These are phyloP conservation scores for Thozetella sp. DNA, from an alignment of 495 filamentous ascomycete species.

Conservation along the genomic window DNA sequence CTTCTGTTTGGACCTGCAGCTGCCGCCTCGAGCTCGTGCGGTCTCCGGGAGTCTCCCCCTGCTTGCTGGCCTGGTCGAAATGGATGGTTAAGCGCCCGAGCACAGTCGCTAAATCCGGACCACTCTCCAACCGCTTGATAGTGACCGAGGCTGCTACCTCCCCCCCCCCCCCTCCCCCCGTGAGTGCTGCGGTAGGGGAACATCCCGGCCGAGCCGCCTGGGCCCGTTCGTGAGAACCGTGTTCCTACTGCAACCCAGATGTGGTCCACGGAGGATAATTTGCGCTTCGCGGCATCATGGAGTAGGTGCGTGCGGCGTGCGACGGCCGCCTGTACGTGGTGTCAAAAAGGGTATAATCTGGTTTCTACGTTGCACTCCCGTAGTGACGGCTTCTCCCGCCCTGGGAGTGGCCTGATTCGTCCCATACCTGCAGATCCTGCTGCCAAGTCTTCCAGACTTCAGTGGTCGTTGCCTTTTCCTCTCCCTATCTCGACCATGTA, in stretches of 20 bases:
- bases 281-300: neutral
- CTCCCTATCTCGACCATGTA: too few relatives aligned
- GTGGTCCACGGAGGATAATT: neutral
- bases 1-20: too few relatives aligned
- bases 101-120: neutral
- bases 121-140: too few relatives aligned
- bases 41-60: too few relatives aligned
- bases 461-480: too few relatives aligned
- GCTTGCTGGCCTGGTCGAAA: too few relatives aligned
- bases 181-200: neutral
- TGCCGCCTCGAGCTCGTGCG: too few relatives aligned
- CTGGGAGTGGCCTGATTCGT: neutral
- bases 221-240: neutral
- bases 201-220: neutral
- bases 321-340: neutral
- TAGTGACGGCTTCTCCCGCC: neutral
- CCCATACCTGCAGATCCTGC: constrained; percentile 1
- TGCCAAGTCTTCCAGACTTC: neutral
- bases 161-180: too few relatives aligned
- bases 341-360: neutral
- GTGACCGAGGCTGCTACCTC: too few relatives aligned
- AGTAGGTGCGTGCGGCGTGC: neutral
- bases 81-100: too few relatives aligned
- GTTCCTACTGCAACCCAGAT: neutral
- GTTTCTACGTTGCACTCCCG: neutral